A percentile compares a stretch with the other conserved stretches of the same genome.
These are phyloP conservation scores for Dactylellina parvicollis DNA, from an alignment of 2,329 filamentous ascomycete genomes.

Conservation along the genomic window DNA sequence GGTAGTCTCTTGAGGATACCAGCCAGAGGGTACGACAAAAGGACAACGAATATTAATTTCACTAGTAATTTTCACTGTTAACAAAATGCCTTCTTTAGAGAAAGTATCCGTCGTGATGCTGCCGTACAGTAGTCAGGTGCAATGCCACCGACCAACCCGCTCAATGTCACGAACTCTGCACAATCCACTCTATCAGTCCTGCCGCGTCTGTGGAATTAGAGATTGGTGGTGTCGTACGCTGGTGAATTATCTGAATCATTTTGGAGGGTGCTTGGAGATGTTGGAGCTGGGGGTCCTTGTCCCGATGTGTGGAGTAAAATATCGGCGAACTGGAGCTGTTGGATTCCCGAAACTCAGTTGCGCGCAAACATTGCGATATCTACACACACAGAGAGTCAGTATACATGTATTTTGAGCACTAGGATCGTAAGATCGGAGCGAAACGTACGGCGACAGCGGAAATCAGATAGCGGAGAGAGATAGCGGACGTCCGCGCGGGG, in stretches of 20 bases:
- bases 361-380: slow-evolving; percentile 41
- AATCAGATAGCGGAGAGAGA: background rate
- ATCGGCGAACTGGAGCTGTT: slow-evolving; percentile 5
- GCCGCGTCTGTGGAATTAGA: background rate
- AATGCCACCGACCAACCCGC: slow-evolving; percentile 32
- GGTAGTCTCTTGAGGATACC: slow-evolving; percentile 88
- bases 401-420: background rate
- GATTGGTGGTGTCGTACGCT: slow-evolving; percentile 18
- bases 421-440: background rate
- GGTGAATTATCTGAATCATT: slow-evolving; percentile 48
- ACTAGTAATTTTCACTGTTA: slow-evolving; percentile 67
- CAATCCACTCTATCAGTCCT: slow-evolving; percentile 1
- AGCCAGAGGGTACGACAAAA: slow-evolving; percentile 91
- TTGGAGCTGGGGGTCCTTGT: background rate
- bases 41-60: slow-evolving; percentile 89
- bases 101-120: background rate
- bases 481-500: slow-evolving; percentile 8
- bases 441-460: slow-evolving; percentile 2
- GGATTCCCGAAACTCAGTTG: slow-evolving; percentile 35
- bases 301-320: slow-evolving; percentile 8
- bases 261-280: background rate
- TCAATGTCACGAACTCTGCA: slow-evolving; percentile 37
- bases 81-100: background rate
- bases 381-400: slow-evolving; percentile 15
- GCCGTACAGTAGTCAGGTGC: slow-evolving; percentile 41